Percentiles rank a stretch among this genome's conserved stretches.
phyloP scores from a whole-genome alignment of 2,329 filamentous ascomycete species.

The Nothophoma quercina region DNA sequence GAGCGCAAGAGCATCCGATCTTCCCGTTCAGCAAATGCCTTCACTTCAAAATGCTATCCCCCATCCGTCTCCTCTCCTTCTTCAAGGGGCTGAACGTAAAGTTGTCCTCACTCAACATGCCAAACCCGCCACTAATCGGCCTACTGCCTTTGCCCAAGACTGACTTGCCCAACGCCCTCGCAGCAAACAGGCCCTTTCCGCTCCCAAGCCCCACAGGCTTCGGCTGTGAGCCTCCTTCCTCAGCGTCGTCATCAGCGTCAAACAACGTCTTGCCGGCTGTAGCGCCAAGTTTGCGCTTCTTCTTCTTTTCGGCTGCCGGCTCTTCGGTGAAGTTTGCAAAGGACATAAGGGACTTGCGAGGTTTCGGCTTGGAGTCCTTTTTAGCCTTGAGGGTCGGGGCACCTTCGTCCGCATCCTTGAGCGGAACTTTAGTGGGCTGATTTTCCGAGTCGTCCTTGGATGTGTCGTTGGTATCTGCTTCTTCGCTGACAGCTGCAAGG shows the following conservation, averaged over 20 bases:
- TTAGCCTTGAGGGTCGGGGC: slow-evolving; percentile 42
- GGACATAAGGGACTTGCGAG: slow-evolving; percentile 58
- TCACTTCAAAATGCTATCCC: slow-evolving; percentile 36
- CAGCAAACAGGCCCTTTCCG: slow-evolving; percentile 49
- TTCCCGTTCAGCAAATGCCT: too few species aligned
- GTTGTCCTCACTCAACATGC: slow-evolving; percentile 48
- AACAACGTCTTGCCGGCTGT: slow-evolving; percentile 70
- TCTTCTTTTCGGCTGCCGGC: slow-evolving; percentile 49
- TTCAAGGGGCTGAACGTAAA: slow-evolving; percentile 52
- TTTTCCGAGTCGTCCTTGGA: slow-evolving; percentile 52
- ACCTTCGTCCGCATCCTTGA: slow-evolving; percentile 45
- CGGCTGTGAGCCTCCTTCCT: slow-evolving; percentile 39
- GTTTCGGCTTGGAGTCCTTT: slow-evolving; percentile 45
- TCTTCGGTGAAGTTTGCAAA: slow-evolving; percentile 53
- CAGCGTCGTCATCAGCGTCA: slow-evolving; percentile 52
- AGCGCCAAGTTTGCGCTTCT: slow-evolving; percentile 77
- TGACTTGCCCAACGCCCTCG: slow-evolving; percentile 47
- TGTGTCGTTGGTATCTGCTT: slow-evolving; percentile 40
- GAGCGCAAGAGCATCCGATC: too few species aligned
- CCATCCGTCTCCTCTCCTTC: slow-evolving; percentile 46
- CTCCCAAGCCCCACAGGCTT: slow-evolving; percentile 40
- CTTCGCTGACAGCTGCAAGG: slow-evolving; percentile 56
- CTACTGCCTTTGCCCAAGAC: slow-evolving; percentile 38
- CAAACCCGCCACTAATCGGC: slow-evolving; percentile 45
- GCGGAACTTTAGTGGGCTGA: slow-evolving; percentile 25